Conservation (phyloP, 2,329 filamentous ascomycete genomes). For the Fusarium pseudoanthophilum region DNA sequence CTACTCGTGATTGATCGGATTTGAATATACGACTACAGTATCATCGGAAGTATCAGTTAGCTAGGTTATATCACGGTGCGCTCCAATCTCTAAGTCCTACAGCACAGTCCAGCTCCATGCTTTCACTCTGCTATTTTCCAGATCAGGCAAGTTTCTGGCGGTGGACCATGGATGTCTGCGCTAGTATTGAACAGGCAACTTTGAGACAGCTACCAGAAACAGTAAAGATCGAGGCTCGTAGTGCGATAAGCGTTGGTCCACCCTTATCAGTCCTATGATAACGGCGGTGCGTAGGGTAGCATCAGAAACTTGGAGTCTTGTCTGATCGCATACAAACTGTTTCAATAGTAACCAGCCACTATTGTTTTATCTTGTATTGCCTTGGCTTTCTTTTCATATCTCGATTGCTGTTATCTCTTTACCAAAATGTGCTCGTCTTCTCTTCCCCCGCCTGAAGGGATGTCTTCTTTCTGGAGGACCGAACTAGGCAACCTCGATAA, state of each 20-base stretch:
- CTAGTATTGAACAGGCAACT: background rate
- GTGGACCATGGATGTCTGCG: background rate
- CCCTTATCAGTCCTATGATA: background rate
- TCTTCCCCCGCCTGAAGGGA: fast-evolving
- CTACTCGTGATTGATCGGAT: fast-evolving
- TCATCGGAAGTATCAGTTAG: fast-evolving
- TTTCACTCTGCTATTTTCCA: background rate
- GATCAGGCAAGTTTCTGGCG: background rate
- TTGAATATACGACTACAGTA: fast-evolving
- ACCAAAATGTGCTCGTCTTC: background rate
- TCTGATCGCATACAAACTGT: background rate
- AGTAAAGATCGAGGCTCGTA: background rate
- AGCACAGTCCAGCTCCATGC: too few species aligned
- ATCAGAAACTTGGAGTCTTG: fast-evolving
- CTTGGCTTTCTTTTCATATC: fast-evolving
- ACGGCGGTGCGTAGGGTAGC: background rate
- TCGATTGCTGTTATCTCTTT: fast-evolving
- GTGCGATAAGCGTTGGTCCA: background rate
- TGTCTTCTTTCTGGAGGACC: background rate
- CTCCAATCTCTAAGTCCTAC: background rate
- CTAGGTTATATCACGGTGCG: background rate
- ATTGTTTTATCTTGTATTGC: background rate
- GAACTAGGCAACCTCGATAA: fast-evolving
- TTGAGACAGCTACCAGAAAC: background rate
- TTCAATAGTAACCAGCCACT: fast-evolving